phyloP scores from a whole-genome alignment of 2,329 filamentous ascomycete species.

The Fusarium sp. region DNA sequence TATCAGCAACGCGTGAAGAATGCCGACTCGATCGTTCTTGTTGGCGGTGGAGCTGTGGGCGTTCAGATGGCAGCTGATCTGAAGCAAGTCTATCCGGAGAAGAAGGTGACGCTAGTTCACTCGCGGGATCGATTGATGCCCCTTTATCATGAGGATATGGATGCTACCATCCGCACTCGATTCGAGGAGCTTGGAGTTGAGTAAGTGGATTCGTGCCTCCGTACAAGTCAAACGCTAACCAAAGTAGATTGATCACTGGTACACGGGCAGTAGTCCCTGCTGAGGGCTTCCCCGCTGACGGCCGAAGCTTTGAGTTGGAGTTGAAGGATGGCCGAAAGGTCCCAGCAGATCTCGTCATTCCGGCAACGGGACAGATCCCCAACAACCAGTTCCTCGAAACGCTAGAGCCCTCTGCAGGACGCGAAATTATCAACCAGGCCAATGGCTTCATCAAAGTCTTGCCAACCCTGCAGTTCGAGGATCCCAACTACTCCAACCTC shows the following conservation, averaged over 20 bases:
- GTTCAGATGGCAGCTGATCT: slow-evolving; percentile 48
- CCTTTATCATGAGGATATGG: slow-evolving; percentile 46
- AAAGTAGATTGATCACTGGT: slow-evolving; percentile 39
- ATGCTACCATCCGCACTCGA: slow-evolving; percentile 38
- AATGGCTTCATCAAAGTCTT: slow-evolving; percentile 46
- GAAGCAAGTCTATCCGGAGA: slow-evolving; percentile 45
- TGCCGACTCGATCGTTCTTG: slow-evolving; percentile 43
- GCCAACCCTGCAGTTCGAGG: slow-evolving; percentile 41
- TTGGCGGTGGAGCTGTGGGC: slow-evolving; percentile 46
- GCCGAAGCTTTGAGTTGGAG: slow-evolving; percentile 35
- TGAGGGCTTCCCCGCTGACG: slow-evolving; percentile 42
- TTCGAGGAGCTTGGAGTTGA: slow-evolving; percentile 43
- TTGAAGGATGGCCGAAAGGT: slow-evolving; percentile 44
- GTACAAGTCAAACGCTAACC: not conserved
- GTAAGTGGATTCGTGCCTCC: slow-evolving; percentile 2
- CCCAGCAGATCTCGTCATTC: slow-evolving; percentile 42
- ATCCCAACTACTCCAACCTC: slow-evolving; percentile 43
- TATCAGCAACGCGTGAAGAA: slow-evolving; percentile 42
- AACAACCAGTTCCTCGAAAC: slow-evolving; percentile 46
- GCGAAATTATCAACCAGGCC: slow-evolving; percentile 31
- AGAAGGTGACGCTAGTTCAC: slow-evolving; percentile 45
- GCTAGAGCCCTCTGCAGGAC: slow-evolving; percentile 15
- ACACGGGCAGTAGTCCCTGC: slow-evolving; percentile 41
- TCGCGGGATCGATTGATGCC: slow-evolving; percentile 46
- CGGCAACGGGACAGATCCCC: slow-evolving; percentile 45